Conservation (phyloP, 2,329 filamentous ascomycete species). For the Teratosphaeria viscida region DNA sequence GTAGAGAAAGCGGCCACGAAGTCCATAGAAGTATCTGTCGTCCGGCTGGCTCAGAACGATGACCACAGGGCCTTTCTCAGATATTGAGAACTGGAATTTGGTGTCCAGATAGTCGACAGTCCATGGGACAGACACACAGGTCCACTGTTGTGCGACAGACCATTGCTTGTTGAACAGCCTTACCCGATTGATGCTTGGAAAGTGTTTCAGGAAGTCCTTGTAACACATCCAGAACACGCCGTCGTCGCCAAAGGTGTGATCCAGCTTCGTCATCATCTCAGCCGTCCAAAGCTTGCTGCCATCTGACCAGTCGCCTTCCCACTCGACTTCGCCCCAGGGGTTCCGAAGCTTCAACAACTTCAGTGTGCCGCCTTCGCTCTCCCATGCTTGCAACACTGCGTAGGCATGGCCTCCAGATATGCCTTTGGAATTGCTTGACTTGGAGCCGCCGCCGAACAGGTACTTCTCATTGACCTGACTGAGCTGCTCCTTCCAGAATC, state of each 20-base stretch:
- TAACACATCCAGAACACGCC: slow-evolving; percentile 51
- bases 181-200: slow-evolving; percentile 51
- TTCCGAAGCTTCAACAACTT: slow-evolving; percentile 49
- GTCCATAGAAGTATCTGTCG: slow-evolving; percentile 48
- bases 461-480: slow-evolving; percentile 73
- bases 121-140: slow-evolving; percentile 49
- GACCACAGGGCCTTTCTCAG: slow-evolving; percentile 43
- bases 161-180: slow-evolving; percentile 51
- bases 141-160: slow-evolving; percentile 53
- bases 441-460: slow-evolving; percentile 56
- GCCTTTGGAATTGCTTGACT: slow-evolving; percentile 32
- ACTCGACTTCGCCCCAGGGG: slow-evolving; percentile 72
- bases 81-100: slow-evolving; percentile 47
- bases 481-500: slow-evolving; percentile 75
- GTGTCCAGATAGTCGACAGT: slow-evolving; percentile 51
- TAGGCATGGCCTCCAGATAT: slow-evolving; percentile 52
- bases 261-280: slow-evolving; percentile 50
- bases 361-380: slow-evolving; percentile 26
- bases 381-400: slow-evolving; percentile 44
- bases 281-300: slow-evolving; percentile 78
- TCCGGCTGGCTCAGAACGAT: slow-evolving; percentile 52
- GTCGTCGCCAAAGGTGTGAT: slow-evolving; percentile 22
- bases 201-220: slow-evolving; percentile 35
- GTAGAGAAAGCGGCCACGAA: slow-evolving; percentile 48
- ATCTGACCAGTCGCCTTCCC: slow-evolving; percentile 73